Conservation (phyloP, 306 rosid species). For the Malus asiatica region DNA sequence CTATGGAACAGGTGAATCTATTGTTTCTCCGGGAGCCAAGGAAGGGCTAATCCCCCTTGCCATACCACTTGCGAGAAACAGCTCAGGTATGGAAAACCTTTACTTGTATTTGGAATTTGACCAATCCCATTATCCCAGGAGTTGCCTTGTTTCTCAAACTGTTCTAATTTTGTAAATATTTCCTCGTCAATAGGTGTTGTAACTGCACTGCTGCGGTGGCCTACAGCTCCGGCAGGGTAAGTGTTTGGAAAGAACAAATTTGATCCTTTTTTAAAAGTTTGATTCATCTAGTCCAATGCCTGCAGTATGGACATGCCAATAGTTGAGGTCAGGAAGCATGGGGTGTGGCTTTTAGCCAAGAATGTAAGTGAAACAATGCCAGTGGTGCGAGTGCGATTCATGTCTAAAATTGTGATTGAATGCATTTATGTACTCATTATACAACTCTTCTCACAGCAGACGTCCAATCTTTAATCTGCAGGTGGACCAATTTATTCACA, state of each 20-base stretch:
- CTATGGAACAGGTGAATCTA: conserved; percentile 61
- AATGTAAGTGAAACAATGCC: conserved; percentile 47
- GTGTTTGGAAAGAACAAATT: conserved; percentile 4
- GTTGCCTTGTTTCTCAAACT: conserved; percentile 7
- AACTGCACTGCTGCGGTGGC: conserved; percentile 89
- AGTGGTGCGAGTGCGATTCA: not conserved
- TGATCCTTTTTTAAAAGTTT: conserved; percentile 1
- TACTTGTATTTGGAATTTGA: not conserved
- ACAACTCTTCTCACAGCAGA: not conserved
- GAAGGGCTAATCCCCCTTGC: conserved; percentile 75
- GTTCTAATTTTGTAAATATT: conserved; percentile 1
- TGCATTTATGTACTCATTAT: conserved; percentile 3
- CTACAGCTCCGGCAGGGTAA: conserved; percentile 92
- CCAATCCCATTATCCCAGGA: not conserved
- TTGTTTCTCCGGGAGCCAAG: conserved; percentile 76
- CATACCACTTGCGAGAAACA: conserved; percentile 63
- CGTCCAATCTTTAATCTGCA: conserved; percentile 16
- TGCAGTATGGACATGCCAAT: conserved; percentile 93
- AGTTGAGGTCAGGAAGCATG: conserved; percentile 75
- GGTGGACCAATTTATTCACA: conserved; percentile 90
- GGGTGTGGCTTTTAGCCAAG: conserved; percentile 93
- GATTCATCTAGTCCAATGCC: conserved; percentile 17
- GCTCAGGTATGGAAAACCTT: conserved; percentile 46
- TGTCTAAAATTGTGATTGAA: not conserved
- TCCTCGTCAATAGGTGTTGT: conserved; percentile 44